Conservation (phyloP, 78 protist genomes). For the Guillardia theta region DNA sequence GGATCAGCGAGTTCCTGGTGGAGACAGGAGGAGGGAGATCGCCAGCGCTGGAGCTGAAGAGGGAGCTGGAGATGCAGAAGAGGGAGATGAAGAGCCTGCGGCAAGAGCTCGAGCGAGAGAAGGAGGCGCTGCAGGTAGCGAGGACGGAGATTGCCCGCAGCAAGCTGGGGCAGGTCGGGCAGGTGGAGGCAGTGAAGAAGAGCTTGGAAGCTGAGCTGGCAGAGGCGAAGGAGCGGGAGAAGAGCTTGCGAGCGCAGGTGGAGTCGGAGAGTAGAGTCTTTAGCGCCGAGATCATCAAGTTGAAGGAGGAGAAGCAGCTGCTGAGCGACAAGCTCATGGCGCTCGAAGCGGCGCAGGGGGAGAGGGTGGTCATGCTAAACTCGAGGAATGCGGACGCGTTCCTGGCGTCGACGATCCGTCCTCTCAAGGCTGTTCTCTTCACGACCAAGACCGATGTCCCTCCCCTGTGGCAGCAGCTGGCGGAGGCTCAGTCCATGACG, state of each 20-base stretch:
- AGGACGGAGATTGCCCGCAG: neutral
- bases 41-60: neutral
- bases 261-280: neutral
- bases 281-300: neutral
- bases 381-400: neutral
- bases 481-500: neutral
- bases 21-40: neutral
- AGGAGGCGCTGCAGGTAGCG: neutral
- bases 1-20: neutral
- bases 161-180: conserved; percentile 29
- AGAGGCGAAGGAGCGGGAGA: neutral
- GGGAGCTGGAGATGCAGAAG: neutral
- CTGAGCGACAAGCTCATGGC: no score
- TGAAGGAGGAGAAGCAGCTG: no score
- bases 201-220: neutral
- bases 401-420: neutral
- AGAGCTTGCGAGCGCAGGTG: neutral
- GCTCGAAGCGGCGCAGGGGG: no score
- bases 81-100: neutral
- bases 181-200: conserved; percentile 7
- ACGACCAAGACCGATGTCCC: neutral
- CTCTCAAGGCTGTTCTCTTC: neutral
- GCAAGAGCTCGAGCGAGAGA: neutral
- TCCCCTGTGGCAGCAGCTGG: conserved; percentile 14
- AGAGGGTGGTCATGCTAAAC: neutral